A percentile compares a stretch with the other conserved stretches of the same genome.
These are phyloP conservation scores for Drechslerella dactyloides DNA, from an alignment of 2,329 filamentous ascomycete genomes.

Conservation along the genomic window DNA sequence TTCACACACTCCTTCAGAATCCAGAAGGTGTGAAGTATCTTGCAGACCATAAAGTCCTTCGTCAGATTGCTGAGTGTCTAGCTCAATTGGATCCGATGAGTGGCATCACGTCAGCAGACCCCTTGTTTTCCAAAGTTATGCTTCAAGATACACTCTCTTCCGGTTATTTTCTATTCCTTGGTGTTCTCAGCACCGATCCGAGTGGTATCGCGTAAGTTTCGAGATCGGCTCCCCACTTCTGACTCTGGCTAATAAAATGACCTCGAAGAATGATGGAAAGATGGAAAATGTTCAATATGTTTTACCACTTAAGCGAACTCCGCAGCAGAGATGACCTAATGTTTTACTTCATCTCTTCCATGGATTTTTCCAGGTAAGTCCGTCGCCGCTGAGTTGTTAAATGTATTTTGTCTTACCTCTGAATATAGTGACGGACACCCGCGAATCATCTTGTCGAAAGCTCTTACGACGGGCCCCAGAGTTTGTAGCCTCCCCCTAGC, in stretches of 20 bases:
- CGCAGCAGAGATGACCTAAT: conserved; percentile 90
- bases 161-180: conserved; percentile 74
- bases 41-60: conserved; percentile 86
- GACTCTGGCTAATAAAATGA: conserved; percentile 5
- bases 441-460: conserved; percentile 89
- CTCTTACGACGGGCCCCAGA: conserved; percentile 87
- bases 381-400: conserved; percentile 4
- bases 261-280: conserved; percentile 74
- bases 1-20: conserved; percentile 84
- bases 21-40: conserved; percentile 83
- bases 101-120: conserved; percentile 78
- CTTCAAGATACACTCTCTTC: conserved; percentile 85
- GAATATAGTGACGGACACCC: conserved; percentile 74
- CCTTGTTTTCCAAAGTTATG: conserved; percentile 85
- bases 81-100: conserved; percentile 80
- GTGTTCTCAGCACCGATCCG: conserved; percentile 79
- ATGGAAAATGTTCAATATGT: conserved; percentile 99
- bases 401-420: conserved; percentile 54
- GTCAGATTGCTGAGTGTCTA: conserved; percentile 93
- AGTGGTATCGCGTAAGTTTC: conserved; percentile 70
- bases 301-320: conserved; percentile 95
- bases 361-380: conserved; percentile 82
- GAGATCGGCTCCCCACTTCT: not conserved
- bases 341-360: conserved; percentile 82
- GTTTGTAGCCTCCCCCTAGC: conserved; percentile 55